Base-by-base conservation (phyloP, 352 stramenopile genomes). In the Phytophthora meadii region DNA sequence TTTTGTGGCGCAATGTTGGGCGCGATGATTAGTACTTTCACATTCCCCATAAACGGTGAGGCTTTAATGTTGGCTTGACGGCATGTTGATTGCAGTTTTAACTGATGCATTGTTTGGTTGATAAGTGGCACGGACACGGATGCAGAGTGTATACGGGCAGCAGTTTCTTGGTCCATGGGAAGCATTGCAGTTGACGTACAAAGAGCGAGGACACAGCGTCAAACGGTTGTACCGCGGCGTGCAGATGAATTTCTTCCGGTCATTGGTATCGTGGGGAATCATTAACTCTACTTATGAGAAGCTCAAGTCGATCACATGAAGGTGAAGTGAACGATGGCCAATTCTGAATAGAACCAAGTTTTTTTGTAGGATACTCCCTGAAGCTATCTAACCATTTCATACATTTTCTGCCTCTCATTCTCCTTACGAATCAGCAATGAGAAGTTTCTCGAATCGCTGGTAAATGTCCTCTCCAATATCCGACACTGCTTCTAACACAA, bases 201-300 rank as follows among this genome's bases (percentile, higher is more conserved):
- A 74, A 24, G 88, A 97, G 63, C 80, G 89, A 28, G 86, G 84
- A 0, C 70, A 65, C 39, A 88, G 77, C 45, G 41, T 91, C 17
- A 61, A 63, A n/a, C 67, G 77, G 9, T 62, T 97, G 40, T 97
- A 95, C 67, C 87, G 89, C 45, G 89, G 89, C 9, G 89, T 94
- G 30, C 78, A 93, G 63, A 89, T 97, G 73, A 97, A 97, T 61
- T 97, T 94, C 67, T 89, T 90, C 46, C 79, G 89, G 9, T 94
- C 87, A 24, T 69, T 97, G 3, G 53, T 97, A 14, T 96, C 89
- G 14, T 97, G 89, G 89, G 89, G 89, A 9, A 97, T 97, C 53
- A 94, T 97, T 61, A 97, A 97, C 66, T 93, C 84, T 54, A 85
- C 85, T 40, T 97, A 96, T 58, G 89, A 97, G 67, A 89, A 89